A percentile compares a stretch with the other conserved stretches of the same genome.
Conservation (phyloP, 352 stramenopile species). For the Phytophthora pini region DNA sequence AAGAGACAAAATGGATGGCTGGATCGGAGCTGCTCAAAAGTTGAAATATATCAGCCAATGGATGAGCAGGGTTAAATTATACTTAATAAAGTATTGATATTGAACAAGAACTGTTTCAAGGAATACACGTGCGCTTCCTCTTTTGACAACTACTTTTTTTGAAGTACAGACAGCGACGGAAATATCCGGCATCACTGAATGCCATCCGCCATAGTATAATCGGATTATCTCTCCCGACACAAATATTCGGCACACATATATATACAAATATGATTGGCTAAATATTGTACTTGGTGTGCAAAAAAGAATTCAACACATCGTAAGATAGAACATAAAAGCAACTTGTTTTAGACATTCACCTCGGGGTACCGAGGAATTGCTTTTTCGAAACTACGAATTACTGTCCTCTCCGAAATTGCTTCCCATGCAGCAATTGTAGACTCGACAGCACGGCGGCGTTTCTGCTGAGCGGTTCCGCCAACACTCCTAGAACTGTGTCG, state of each 20-base stretch:
- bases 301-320: background rate
- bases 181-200: background rate
- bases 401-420: background rate
- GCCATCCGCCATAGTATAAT: background rate
- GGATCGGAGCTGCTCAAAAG: slow-evolving; percentile 18
- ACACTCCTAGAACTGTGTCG: too few species aligned
- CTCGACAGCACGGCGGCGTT: background rate
- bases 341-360: background rate
- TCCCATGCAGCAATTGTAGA: background rate
- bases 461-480: background rate
- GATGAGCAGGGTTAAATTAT: too few species aligned
- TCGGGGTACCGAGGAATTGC: background rate
- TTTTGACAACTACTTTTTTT: too few species aligned
- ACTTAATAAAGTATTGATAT: too few species aligned
- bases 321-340: background rate
- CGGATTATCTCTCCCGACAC: background rate
- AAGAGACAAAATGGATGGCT: slow-evolving; percentile 21
- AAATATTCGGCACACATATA: background rate
- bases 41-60: slow-evolving; percentile 9
- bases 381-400: background rate
- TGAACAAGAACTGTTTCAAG: too few species aligned
- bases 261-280: background rate
- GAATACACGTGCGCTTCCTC: too few species aligned
- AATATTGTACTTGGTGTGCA: background rate
- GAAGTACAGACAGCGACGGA: too few species aligned